A percentile compares a stretch with the other conserved stretches of the same genome.
These are phyloP conservation scores for Liquidambar formosana DNA, from an alignment of 164 flowering plant species.

Conservation along the genomic window DNA sequence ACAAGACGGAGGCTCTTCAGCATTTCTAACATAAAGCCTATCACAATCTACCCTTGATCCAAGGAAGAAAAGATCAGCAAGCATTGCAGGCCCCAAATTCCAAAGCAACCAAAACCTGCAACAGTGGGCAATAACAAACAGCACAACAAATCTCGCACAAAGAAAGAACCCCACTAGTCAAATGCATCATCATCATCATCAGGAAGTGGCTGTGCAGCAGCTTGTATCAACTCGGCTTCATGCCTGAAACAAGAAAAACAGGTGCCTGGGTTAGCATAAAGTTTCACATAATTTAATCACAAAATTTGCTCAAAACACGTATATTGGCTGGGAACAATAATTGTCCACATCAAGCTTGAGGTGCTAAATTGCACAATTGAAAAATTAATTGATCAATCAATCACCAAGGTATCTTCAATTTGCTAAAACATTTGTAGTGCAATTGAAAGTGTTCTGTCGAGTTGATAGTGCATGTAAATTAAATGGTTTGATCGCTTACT, in stretches of 20 bases:
- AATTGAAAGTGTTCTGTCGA: too few species aligned
- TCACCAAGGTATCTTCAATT: too few species aligned
- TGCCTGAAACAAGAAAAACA: slow-evolving; percentile 4
- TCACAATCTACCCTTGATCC: background rate
- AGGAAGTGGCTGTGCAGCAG: slow-evolving; percentile 15
- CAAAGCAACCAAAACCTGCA: background rate
- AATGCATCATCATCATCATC: slow-evolving; percentile 16
- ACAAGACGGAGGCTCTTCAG: background rate
- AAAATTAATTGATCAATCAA: too few species aligned
- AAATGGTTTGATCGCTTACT: slow-evolving; percentile 23
- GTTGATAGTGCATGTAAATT: background rate
- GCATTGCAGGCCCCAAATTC: background rate
- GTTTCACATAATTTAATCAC: too few species aligned
- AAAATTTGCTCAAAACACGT: too few species aligned
- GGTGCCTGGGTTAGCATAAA: background rate
- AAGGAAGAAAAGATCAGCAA: too few species aligned
- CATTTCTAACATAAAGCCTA: background rate
- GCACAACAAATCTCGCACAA: background rate
- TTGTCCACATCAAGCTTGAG: too few species aligned
- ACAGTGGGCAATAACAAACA: background rate
- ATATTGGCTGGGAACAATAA: too few species aligned
- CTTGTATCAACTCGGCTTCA: slow-evolving; percentile 7
- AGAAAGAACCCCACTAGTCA: slow-evolving; percentile 2
- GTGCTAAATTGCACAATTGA: too few species aligned
- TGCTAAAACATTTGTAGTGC: too few species aligned